Base-by-base conservation (phyloP, 495 filamentous ascomycete species). In the Letharia lupina region DNA sequence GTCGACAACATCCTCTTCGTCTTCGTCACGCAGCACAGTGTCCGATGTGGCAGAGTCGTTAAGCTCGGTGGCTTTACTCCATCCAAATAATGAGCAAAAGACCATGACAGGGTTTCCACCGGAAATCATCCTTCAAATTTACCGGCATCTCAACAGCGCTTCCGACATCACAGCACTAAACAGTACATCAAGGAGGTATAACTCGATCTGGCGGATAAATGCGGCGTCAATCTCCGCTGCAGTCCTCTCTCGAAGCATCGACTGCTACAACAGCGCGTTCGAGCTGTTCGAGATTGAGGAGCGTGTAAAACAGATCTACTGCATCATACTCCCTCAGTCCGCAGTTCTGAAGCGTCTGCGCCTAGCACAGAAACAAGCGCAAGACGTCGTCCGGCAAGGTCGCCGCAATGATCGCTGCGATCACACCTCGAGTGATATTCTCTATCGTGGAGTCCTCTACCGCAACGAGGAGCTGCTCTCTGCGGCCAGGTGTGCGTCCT, bases 61-160 rank as follows among this genome's bases (percentile, higher is more conserved):
- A 18, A 35, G 12, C 52, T 18, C 28, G 35, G 52, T 35, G 5
- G 11, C 28, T 33, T 7, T 35, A 56, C 5, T 8, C 28, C 11
- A 35, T 8, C 52, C 52, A 6, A 20, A 15, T 18, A 40, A 50
- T 33, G 41, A 18, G n/a, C 44, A 37, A 37, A 42, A 23, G 15
- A 23, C 10, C 31, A 45, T 66, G n/a, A 50, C 58, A 37, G 37
- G 37, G 6, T 44, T 66, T 39, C 65, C 65, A 8, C 31, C 59
- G 1, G 65, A 66, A 44, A 33, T 66, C 20, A 48, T 62, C 2
- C 44, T 66, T 20, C 60, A 39, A 4, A 66, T 66, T 47, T 66
- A 60, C 35, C 18, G 41, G 23, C 28, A 44, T 44, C 20, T 48
- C 20, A 12, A 28, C 15, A 33, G 39, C 28, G 20, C 60, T 7